Base-by-base conservation (phyloP, 306 rosid species). In the Astragalus membranaceus region DNA sequence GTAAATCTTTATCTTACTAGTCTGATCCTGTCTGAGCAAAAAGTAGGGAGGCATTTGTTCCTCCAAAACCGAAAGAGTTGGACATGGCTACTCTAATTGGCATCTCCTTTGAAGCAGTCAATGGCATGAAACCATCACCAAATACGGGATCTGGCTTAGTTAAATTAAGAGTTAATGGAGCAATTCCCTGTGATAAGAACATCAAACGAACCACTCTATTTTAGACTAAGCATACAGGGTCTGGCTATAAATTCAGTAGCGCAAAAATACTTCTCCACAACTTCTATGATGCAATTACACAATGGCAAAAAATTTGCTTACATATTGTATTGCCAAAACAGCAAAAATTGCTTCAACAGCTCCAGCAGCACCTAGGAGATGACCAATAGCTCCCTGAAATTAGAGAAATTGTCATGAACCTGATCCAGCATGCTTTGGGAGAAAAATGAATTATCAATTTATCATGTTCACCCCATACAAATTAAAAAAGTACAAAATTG, bases 291-390 rank as follows among this genome's bases (percentile, higher is more conserved):
- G 57, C 29, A 69, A n/a, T 49, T 16, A 26, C 12, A 52, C 3
- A 52, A 35, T 32, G n/a, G 2, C 16, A 43, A 70, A 64, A 64
- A 50, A 33, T 29, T 20, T 69, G 63, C 89, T 80, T 75, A 87
- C 97, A 70, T 79, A 81, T 60, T 64, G 72, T 72, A 93, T 75
- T 64, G 97, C 90, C 76, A 90, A 87, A 78, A 93, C 81, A 46
- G 98, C 56, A 83, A 90, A 93, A 55, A 93, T 90, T 59, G 98
- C 98, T 88, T 94, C 98, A 70, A 94, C 96, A 53, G 97, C 98
- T 57, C 96, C 97, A 75, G 98, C 90, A 59, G 97, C 98, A 61
- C 97, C 98, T 14, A 90, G 90, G 44, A 94, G 96, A 87, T 94
- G 98, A 67, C 98, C 97, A 43, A 87, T 44, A 64, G 97, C 98